Evolutionary conservation across 805 yeast genomes (phyloP), one percentile per base, ranked within the genome.

Genomic region (Nakazawaea ambrosiae): DNA sequence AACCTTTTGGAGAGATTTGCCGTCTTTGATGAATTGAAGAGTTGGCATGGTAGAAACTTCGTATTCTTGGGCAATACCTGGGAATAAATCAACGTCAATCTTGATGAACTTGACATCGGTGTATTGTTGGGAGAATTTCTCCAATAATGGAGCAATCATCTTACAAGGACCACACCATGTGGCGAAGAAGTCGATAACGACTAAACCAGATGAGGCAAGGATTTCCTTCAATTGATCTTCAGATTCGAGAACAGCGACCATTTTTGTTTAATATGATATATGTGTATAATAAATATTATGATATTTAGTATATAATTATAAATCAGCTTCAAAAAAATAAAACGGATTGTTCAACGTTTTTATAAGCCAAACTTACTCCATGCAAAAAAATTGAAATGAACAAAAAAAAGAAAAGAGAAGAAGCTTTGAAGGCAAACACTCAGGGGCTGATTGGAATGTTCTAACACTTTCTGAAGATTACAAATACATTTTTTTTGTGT

Each of bases 111-210:
- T 74, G 50, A 81, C 86, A 38, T 67, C 63, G 20, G 78, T 46
- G 75, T 79, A 80, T 60, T 79, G 75, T 33, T 63, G 60, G 30
- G 88, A 68, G 55, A 89, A 81, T 61, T 82, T 81, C 57, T 89
- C 95, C 51, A 90, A 67, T 67, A 86, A 68, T 51, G 98, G 98
- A 39, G 96, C 89, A 65, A 92, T 82, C 78, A 85, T 85, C 75
- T 90, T 92, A 73, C 98, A 90, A 45, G 98, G 97, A 51, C 97
- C 97, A 66, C 98, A 90, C 97, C 97, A 92, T 45, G 89, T 78
- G 53, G 97, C 97, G 58, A 76, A 89, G 70, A 90, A 92, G 70
- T 92, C 97, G 50, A 92, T 86, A 50, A 92, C 89, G 50, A 87
- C 89, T 56, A 87, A 70, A 51, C 82, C 84, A 49, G 74, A 75